Conservation (phyloP, 805 yeast species). For the Starmerella bombi region DNA sequence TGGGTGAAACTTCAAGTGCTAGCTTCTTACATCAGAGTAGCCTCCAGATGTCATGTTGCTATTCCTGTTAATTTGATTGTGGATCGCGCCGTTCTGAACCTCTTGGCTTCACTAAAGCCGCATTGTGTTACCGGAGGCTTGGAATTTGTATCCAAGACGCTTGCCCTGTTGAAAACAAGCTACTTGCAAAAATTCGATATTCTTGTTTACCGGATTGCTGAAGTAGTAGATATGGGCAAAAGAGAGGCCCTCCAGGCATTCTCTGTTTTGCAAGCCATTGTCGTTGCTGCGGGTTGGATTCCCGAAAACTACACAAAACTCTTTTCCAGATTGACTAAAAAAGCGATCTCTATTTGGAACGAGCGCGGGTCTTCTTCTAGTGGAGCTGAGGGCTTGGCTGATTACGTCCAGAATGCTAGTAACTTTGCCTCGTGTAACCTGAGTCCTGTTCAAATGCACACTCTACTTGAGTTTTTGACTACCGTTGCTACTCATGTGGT, state of each 20-base stretch:
- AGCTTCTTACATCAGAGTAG: slow-evolving; percentile 5
- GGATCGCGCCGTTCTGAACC: background rate
- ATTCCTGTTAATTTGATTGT: slow-evolving; percentile 11
- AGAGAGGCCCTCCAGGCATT: slow-evolving; percentile 4
- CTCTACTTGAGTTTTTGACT: slow-evolving; percentile 37
- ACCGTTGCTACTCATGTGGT: slow-evolving; percentile 36
- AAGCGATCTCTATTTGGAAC: slow-evolving; percentile 14
- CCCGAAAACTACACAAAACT: slow-evolving; percentile 11
- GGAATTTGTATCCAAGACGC: slow-evolving; percentile 12
- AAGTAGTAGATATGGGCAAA: slow-evolving; percentile 13
- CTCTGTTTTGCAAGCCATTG: slow-evolving; percentile 3
- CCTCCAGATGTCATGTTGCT: slow-evolving; percentile 6
- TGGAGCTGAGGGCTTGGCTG: slow-evolving; percentile 27
- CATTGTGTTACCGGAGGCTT: slow-evolving; percentile 3
- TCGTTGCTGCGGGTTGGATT: slow-evolving; percentile 12
- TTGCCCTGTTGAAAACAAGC: slow-evolving; percentile 4
- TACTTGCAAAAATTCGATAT: slow-evolving; percentile 17
- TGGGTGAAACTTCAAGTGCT: background rate
- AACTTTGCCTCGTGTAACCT: slow-evolving; percentile 20
- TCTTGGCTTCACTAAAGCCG: slow-evolving; percentile 8
- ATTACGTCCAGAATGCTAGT: slow-evolving; percentile 15
- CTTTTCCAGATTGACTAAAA: slow-evolving; percentile 13
- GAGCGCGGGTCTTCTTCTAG: slow-evolving; percentile 20
- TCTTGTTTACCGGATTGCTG: slow-evolving; percentile 14
- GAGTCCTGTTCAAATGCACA: background rate